Evolutionary conservation across 306 rosid genomes (phyloP), one percentile per base, ranked within the genome.

Genomic region (Trichosanthes cucumerina): DNA sequence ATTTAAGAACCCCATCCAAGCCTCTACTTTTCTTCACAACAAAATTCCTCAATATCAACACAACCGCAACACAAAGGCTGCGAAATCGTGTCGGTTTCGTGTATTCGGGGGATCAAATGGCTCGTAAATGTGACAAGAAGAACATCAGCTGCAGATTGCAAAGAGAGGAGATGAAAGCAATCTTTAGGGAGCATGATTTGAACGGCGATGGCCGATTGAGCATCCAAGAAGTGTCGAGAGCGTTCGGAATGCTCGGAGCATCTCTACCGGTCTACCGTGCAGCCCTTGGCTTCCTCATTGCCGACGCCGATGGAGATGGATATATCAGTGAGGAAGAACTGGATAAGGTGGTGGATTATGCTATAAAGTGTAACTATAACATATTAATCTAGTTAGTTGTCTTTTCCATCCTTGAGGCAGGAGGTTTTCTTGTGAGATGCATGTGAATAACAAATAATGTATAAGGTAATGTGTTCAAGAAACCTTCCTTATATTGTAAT

Each of bases 261-360:
- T 19, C 59, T 16, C 1, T 77, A 54, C 80, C 80, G 28, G 36
- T 43, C 43, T 77, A 77, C 72, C 65, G 52, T 33, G 80, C 80
- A 14, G 10, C 16, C 39, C 16, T 4, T 43, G 71, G 57, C 43
- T 4, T 50, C 19, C 0, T 5, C 49, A 1, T 2, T 13, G 88
- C 82, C 0, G 86, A 85, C 41, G 15, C 19, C 12, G 36, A 85
- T 16, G 24, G 76, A 1, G 80, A 78, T 38, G 88, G 88, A 36
- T 78, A 31, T 78, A 58, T 58, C 14, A 41, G 16, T 7, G 43
- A 24, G 11, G 6, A 59, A 0, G 86, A 85, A 75, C 38, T 83
- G 4, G 46, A 23, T 0, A 44, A 23, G 7, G 81, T 85, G 13
- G 21, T 80, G 33, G 43, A 52, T 10, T 85, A 80, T 53, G 71